Base-by-base conservation (phyloP, 2,329 filamentous ascomycete genomes). In the Trichoderma sp. region DNA sequence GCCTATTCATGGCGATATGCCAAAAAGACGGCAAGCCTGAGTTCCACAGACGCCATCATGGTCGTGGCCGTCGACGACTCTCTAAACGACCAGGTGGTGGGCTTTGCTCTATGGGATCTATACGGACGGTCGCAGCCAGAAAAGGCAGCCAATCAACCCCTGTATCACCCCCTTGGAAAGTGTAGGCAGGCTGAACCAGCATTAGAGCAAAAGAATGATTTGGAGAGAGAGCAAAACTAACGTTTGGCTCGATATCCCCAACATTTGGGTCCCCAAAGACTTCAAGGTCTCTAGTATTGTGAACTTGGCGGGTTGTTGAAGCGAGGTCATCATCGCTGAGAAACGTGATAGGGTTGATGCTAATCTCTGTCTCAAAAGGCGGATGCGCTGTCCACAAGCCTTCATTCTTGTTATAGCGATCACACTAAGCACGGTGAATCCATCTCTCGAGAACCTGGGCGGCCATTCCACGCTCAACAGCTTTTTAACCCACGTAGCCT, bases 401-500 rank as follows among this genome's bases (percentile, higher is more conserved):
- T 47, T n/a, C 39, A 47, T n/a, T n/a, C 39, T 47, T n/a, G n/a
- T 3, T n/a, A 47, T 47, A 21, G 18, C 39, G 8, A 21, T 11
- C 18, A n/a, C 18, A 47, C 18, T n/a, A 21, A 47, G 39, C 39
- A 47, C 39, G 39, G 39, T 47, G 39, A 47, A n/a, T 4, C 18
- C 8, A n/a, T n/a, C 39, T 47, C 3, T 47, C 7, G 39, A 47
- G 39, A 47, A 11, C 8, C 18, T 36, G 34, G 34, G 34, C n/a
- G 21, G 76, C 75, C 14, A 21, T 21, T 2, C 71, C 74, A 51
- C 67, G 73, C 39, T 74, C 74, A 11, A 79, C 76, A 34, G 77
- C 77, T 8, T 80, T 73, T 74, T 85, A 81, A 14, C 84, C 86
- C 11, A 86, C 86, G 75, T 88, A 90, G 73, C 86, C 88, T 73